Conservation (phyloP, 495 filamentous ascomycete species). For the Trichoderma orchidacearum region DNA sequence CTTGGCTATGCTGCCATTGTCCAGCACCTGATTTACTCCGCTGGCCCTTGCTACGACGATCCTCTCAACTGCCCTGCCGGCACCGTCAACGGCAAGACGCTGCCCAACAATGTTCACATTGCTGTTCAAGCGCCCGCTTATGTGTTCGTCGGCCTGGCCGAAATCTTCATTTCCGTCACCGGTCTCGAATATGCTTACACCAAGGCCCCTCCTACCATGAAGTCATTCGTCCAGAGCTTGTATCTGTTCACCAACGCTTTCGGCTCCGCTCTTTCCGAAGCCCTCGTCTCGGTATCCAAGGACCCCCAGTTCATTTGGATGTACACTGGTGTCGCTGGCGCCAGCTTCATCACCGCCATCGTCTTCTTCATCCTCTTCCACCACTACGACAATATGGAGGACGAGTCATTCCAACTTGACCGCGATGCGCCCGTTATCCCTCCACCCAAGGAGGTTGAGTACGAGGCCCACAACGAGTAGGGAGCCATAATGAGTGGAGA, state of each 20-base stretch:
- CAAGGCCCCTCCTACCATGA: conserved; percentile 19
- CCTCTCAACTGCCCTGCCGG: conserved; percentile 19
- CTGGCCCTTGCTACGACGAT: conserved; percentile 40
- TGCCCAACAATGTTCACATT: conserved; percentile 17
- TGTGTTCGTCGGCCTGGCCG: conserved; percentile 55
- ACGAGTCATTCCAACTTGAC: conserved; percentile 15
- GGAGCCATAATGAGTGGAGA: neutral
- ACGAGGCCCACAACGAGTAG: neutral
- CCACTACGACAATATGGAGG: conserved; percentile 15
- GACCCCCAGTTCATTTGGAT: conserved; percentile 24
- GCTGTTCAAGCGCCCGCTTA: conserved; percentile 50
- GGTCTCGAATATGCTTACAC: conserved; percentile 38
- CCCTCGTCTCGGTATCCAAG: conserved; percentile 14
- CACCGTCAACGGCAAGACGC: conserved; percentile 2
- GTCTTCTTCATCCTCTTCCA: conserved; percentile 10
- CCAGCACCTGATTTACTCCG: conserved; percentile 58
- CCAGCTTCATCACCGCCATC: conserved; percentile 5
- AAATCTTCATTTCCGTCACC: conserved; percentile 57
- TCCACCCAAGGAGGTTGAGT: neutral
- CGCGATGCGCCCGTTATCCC: neutral
- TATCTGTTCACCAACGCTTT: conserved; percentile 11
- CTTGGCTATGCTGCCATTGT: conserved; percentile 55
- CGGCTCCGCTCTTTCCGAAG: conserved; percentile 13
- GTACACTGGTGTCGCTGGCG: conserved; percentile 15
- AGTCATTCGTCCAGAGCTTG: conserved; percentile 16